Evolutionary conservation across 345 rosid species (phyloP), one percentile per base, ranked within the genome.

Genomic region (Gossypium arboreum): DNA sequence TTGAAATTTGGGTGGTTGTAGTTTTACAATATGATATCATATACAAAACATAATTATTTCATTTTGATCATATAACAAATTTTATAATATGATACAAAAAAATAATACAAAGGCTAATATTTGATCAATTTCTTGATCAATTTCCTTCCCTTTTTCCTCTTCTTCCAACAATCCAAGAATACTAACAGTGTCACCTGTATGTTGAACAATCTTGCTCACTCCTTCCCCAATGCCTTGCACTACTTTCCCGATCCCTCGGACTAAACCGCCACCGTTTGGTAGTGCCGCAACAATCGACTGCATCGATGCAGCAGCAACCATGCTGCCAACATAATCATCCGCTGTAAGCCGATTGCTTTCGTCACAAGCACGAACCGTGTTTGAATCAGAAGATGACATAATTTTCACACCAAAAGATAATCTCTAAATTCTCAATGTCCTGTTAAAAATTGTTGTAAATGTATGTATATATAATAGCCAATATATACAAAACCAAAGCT

Each of bases 401-500:
- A 20, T 22, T 58, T 22, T 22, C 62, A 4, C 62, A 22, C 29
- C 7, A 58, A 58, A 58, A 58, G 16, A 22, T 22, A 24, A 47
- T 47, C 1, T 10, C 51, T 11, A 11, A 47, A 12, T 47, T 47
- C 51, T 47, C 51, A 9, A 47, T 47, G 13, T 47, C 29, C 63
- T 24, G 10, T 2, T 58, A 4, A 47, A 47, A 47, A 12, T 47
- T 12, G 13, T 47, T 24, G 5, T 22, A 17, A 16, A 15, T 52
- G 20, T 52, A 52, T 52, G 10, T 52, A 56, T 9, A 18, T 56
- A 56, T 57, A 57, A 47, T 47, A 47, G 13, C 51, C 16, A 47
- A 47, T 47, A 47, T 47, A 12, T 10, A 47, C 4, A 72, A 44
- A 72, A 83, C 85, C 85, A 83, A 83, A 80, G 73, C 25, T 72